phyloP scores from a whole-genome alignment of 805 yeast species.

The Kuraishia hungarica region DNA sequence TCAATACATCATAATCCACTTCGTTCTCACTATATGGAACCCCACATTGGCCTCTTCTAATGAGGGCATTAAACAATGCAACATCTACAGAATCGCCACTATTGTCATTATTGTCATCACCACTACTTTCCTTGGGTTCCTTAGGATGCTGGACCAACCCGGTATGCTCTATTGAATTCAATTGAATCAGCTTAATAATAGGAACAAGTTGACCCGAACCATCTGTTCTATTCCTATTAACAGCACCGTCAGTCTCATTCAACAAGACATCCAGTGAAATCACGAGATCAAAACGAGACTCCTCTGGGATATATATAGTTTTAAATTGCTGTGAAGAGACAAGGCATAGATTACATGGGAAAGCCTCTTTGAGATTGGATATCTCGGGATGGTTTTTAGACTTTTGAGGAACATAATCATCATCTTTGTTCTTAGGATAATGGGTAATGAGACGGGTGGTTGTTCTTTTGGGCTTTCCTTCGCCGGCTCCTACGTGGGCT shows the following conservation, averaged over 20 bases:
- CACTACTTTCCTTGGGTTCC: background rate
- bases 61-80: background rate
- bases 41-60: background rate
- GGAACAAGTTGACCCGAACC: constrained; percentile 25
- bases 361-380: constrained; percentile 10
- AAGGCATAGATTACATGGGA: constrained; percentile 26
- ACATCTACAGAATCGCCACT: background rate
- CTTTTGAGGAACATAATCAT: constrained; percentile 21
- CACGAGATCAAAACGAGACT: constrained; percentile 30
- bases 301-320: constrained; percentile 21
- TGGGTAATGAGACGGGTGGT: background rate
- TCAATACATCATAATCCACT: background rate
- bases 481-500: background rate
- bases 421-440: constrained; percentile 8
- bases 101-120: background rate
- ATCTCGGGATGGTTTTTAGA: constrained; percentile 22
- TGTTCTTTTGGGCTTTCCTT: background rate
- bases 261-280: constrained; percentile 39
- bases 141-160: constrained; percentile 8
- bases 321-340: constrained; percentile 37
- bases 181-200: constrained; percentile 33
- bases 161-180: constrained; percentile 38
- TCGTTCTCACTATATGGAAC: background rate
- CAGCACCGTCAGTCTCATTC: constrained; percentile 21
- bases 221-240: constrained; percentile 16